Base-by-base conservation (phyloP, 2,329 filamentous ascomycete genomes). In the Monosporascus cannonballus region DNA sequence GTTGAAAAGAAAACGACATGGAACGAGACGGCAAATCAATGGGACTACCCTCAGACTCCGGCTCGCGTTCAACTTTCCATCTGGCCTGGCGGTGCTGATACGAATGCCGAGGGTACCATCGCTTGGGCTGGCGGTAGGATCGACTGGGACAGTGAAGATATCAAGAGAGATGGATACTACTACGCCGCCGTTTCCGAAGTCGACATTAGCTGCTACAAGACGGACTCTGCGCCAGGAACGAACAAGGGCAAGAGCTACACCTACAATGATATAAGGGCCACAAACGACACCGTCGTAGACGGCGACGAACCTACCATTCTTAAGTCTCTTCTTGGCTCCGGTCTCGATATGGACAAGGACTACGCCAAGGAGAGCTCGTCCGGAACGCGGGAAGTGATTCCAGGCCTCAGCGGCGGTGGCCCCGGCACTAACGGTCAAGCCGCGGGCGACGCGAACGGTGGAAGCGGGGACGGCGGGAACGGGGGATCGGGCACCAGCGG, bases 51-150 rank as follows among this genome's bases (percentile, higher is more conserved):
- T 6, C 94, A 97, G 74, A 95, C 92, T 0, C 94, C 94, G 4
- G 75, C 92, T 17, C 89, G 93, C 61, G 82, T 99, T 50, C 90
- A 96, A 76, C 80, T 99, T 49, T 97, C 94, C 17, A 84, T 99
- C 65, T 99, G 94, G 94, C 94, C 94, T 41, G 94, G 90, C 64
- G 94, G 94, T 67, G 81, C 89, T 47, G 73, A 83, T 9, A 79
- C 78, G 66, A 96, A 96, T 70, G 87, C 82, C 41, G 67, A 88
- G 68, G 94, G 94, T 52, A 97, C 94, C 36, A 81, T 96, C 59
- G 78, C 85, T 51, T 99, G 94, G 94, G 90, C 93, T 18, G 94
- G 94, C 66, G 94, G 94, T 62, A 74, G 81, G 50, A 93, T 99
- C 58, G 80, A 96, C 76, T 99, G 94, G 93, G 76, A 88, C 67